phyloP scores from a whole-genome alignment of 2,329 filamentous ascomycete genomes.

The Dactylonectria estremocensis region DNA sequence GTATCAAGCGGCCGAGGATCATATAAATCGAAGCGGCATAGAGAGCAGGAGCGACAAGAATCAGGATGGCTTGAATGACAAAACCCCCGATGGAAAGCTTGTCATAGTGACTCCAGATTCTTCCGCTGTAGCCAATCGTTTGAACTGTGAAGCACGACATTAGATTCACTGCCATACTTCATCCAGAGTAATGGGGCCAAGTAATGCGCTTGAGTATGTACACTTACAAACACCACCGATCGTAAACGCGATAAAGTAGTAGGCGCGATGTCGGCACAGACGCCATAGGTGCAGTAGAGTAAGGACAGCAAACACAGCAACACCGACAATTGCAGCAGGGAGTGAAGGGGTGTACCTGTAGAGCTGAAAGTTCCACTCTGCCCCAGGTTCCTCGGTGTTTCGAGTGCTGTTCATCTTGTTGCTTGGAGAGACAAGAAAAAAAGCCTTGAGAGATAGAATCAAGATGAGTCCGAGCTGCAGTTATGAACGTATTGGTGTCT shows the following conservation, averaged over 20 bases:
- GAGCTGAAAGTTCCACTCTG: slow-evolving; percentile 14
- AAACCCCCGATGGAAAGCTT: neutral
- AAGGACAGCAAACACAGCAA: slow-evolving; percentile 60
- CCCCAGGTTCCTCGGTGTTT: too few relatives aligned
- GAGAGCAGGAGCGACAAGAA: slow-evolving; percentile 63
- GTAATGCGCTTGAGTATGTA: too few relatives aligned
- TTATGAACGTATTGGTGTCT: too few relatives aligned
- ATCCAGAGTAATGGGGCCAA: too few relatives aligned
- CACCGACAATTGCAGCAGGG: slow-evolving; percentile 53
- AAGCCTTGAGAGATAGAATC: too few relatives aligned
- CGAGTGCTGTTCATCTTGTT: too few relatives aligned
- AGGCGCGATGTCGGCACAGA: slow-evolving; percentile 61
- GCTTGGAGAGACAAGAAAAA: too few relatives aligned
- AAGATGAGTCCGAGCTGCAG: too few relatives aligned
- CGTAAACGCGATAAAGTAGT: slow-evolving; percentile 66
- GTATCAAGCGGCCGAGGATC: slow-evolving; percentile 63
- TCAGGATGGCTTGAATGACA: slow-evolving; percentile 57
- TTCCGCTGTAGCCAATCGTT: slow-evolving; percentile 56
- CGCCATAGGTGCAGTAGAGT: slow-evolving; percentile 62
- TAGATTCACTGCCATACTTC: too few relatives aligned
- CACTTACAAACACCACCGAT: slow-evolving; percentile 64
- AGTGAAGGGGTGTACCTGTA: slow-evolving; percentile 58
- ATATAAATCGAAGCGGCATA: slow-evolving; percentile 68
- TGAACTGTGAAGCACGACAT: slow-evolving; percentile 53
- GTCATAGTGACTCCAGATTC: slow-evolving; percentile 25